These are phyloP conservation scores for Fraxinus greggii DNA, from an alignment of 305 asterid species.

Conservation along the genomic window DNA sequence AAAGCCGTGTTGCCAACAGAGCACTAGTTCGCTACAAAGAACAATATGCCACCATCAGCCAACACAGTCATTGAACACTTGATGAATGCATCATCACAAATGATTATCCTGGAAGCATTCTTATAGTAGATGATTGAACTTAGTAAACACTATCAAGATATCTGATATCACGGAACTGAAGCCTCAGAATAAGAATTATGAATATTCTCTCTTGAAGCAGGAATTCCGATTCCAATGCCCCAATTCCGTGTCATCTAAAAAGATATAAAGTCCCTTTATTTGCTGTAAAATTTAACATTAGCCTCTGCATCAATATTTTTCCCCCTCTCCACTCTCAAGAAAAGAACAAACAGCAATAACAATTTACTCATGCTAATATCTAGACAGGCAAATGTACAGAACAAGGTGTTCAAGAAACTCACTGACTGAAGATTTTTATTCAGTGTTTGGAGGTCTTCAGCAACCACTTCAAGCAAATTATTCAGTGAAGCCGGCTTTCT, in stretches of 20 bases:
- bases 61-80: neutral
- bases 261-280: neutral
- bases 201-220: neutral
- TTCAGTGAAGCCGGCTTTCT: constrained; percentile 26
- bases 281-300: neutral
- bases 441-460: constrained; percentile 47
- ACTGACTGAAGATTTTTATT: constrained; percentile 46
- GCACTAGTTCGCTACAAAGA: neutral
- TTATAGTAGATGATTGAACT: neutral
- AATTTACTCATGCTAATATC: neutral
- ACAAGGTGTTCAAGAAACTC: constrained; percentile 23
- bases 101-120: neutral
- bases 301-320: neutral
- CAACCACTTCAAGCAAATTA: constrained; percentile 44
- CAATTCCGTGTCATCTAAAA: neutral
- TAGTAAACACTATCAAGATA: neutral
- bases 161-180: neutral
- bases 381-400: neutral
- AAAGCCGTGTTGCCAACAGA: neutral
- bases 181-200: neutral
- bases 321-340: neutral
- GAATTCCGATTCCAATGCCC: neutral
- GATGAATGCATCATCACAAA: neutral
- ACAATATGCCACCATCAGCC: neutral
- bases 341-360: neutral